These are phyloP conservation scores for Yarrowia galli DNA, from an alignment of 1,139 yeast genomes.

Conservation along the genomic window DNA sequence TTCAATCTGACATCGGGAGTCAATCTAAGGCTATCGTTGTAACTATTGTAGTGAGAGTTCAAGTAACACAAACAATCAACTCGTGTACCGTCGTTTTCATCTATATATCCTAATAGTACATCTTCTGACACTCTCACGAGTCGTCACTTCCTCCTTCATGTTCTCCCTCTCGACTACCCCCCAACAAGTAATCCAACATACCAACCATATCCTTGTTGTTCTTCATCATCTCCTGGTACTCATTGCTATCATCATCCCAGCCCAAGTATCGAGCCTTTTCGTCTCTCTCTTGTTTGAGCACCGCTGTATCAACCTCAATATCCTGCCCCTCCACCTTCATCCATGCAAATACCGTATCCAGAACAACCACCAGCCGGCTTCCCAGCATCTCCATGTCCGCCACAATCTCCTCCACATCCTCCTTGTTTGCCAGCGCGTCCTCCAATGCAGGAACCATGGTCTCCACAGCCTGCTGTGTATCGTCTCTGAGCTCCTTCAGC, in stretches of 20 bases:
- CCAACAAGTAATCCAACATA: conserved; percentile 14
- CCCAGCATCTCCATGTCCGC: conserved; percentile 23
- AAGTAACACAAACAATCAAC: not conserved
- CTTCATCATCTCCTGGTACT: conserved; percentile 20
- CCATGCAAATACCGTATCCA: conserved; percentile 35
- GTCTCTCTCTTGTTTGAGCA: conserved; percentile 5
- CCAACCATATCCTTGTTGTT: conserved; percentile 13
- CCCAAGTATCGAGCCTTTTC: not conserved
- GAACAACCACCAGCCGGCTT: conserved; percentile 7
- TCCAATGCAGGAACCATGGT: conserved; percentile 3
- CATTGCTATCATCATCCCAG: conserved; percentile 14
- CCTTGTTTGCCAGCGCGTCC: conserved; percentile 36
- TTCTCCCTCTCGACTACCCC: too few species aligned
- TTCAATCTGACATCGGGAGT: not conserved
- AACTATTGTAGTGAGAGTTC: too few species aligned
- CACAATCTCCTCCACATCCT: conserved; percentile 12
- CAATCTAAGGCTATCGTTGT: too few species aligned
- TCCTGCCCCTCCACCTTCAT: conserved; percentile 14
- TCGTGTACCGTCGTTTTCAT: too few species aligned
- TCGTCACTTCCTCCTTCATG: too few species aligned
- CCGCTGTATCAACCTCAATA: not conserved
- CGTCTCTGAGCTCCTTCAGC: conserved; percentile 42
- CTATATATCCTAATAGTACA: not conserved
- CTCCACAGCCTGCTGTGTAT: conserved; percentile 19
- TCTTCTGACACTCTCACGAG: not conserved